These are phyloP conservation scores for Clonostachys rosea DNA, from an alignment of 2,329 filamentous ascomycete genomes.

Conservation along the genomic window DNA sequence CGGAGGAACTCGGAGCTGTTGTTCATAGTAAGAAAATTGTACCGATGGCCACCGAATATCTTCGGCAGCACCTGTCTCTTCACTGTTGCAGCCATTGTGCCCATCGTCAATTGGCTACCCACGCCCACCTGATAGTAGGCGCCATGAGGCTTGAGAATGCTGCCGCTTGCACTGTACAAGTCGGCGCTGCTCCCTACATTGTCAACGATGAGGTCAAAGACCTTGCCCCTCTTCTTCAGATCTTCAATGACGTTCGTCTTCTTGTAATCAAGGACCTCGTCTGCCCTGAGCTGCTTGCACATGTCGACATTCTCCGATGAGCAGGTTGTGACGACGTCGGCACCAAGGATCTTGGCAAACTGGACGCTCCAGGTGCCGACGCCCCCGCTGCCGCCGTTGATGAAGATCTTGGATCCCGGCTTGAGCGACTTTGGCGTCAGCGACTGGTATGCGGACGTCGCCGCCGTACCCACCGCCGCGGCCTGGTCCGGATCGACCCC, in stretches of 20 bases:
- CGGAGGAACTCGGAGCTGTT: slow-evolving; percentile 38
- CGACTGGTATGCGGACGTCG: slow-evolving; percentile 41
- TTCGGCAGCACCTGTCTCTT: slow-evolving; percentile 18
- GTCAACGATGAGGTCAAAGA: slow-evolving; percentile 50
- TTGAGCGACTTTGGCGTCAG: slow-evolving; percentile 45
- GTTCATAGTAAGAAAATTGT: slow-evolving; percentile 29
- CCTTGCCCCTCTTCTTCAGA: slow-evolving; percentile 39
- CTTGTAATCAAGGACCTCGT: slow-evolving; percentile 61
- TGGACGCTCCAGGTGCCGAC: slow-evolving; percentile 59
- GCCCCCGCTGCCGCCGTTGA: slow-evolving; percentile 63
- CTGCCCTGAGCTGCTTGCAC: slow-evolving; percentile 55
- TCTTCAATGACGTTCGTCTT: slow-evolving; percentile 37
- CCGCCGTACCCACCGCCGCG: slow-evolving; percentile 35
- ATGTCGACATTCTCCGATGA: slow-evolving; percentile 54
- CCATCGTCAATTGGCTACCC: slow-evolving; percentile 13
- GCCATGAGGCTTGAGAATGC: slow-evolving; percentile 43
- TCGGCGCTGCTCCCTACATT: slow-evolving; percentile 44
- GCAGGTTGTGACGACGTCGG: slow-evolving; percentile 57
- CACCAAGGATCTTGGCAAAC: slow-evolving; percentile 57
- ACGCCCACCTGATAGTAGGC: slow-evolving; percentile 47
- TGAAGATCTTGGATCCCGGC: slow-evolving; percentile 44
- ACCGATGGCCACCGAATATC: slow-evolving; percentile 33
- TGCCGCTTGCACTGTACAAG: slow-evolving; percentile 45
- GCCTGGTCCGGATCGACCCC: slow-evolving; percentile 33
- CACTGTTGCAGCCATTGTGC: not conserved